These are phyloP conservation scores for Venturia pyrina DNA, from an alignment of 2,329 filamentous ascomycete species.

Conservation along the genomic window DNA sequence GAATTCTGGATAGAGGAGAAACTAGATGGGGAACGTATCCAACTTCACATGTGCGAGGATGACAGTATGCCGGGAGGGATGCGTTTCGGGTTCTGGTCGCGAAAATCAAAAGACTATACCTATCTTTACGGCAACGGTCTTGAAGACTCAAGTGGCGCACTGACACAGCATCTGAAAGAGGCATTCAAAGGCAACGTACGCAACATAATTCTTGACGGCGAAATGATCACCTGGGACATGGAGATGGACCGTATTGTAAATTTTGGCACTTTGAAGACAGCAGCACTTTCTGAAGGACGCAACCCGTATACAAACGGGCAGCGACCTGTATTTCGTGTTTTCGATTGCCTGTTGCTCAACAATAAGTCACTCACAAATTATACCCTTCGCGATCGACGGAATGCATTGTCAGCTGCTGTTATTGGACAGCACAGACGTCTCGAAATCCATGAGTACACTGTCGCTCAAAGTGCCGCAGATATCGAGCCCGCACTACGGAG, in stretches of 20 bases:
- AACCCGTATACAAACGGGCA: constrained; percentile 55
- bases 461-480: constrained; percentile 55
- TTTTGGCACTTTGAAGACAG: constrained; percentile 90
- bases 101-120: constrained; percentile 93
- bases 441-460: constrained; percentile 67
- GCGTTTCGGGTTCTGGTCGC: constrained; percentile 81
- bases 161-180: constrained; percentile 68
- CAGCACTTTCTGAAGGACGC: constrained; percentile 59
- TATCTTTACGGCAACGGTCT: constrained; percentile 80
- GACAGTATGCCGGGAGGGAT: constrained; percentile 56
- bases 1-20: constrained; percentile 98
- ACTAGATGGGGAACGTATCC: constrained; percentile 92
- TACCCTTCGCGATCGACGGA: constrained; percentile 68
- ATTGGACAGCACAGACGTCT: constrained; percentile 62
- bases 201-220: constrained; percentile 86
- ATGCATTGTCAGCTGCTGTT: constrained; percentile 63
- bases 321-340: constrained; percentile 72
- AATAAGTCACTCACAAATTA: constrained; percentile 70
- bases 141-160: constrained; percentile 60
- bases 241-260: constrained; percentile 72
- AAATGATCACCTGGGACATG: constrained; percentile 98
- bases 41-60: constrained; percentile 82
- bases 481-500: constrained; percentile 72
- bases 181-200: constrained; percentile 70
- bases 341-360: constrained; percentile 87